These are phyloP conservation scores for Ceratobasidium sp. DNA, from an alignment of 1,284 basidiomycete species.

Conservation along the genomic window DNA sequence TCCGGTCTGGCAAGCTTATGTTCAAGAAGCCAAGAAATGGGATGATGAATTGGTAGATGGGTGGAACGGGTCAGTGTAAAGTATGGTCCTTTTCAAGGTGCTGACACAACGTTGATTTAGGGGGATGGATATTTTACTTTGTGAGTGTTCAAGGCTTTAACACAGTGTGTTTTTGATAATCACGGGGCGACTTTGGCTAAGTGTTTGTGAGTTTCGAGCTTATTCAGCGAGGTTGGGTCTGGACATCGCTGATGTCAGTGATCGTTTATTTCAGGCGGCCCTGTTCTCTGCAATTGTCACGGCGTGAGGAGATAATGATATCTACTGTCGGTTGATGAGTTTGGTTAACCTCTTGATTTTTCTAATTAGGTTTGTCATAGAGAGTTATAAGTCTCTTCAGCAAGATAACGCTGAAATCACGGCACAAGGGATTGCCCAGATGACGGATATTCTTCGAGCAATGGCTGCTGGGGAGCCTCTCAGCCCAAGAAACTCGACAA, in stretches of 20 bases:
- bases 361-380: background rate
- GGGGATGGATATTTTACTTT: too few relatives aligned
- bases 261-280: background rate
- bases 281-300: conserved; percentile 33
- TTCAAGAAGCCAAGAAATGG: conserved; percentile 12
- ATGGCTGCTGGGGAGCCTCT: background rate
- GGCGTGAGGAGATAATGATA: background rate
- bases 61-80: conserved; percentile 17
- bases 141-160: too few relatives aligned
- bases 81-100: background rate
- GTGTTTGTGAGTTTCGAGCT: background rate
- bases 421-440: background rate
- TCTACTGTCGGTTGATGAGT: background rate
- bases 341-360: background rate
- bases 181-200: too few relatives aligned
- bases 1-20: conserved; percentile 21
- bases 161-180: too few relatives aligned
- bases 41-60: background rate
- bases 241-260: too few relatives aligned
- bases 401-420: background rate
- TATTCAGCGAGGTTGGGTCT: too few relatives aligned
- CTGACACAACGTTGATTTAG: too few relatives aligned
- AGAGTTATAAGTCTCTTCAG: background rate
- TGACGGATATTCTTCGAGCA: background rate
- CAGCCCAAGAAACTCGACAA: background rate